phyloP scores from a whole-genome alignment of 2,329 filamentous ascomycete genomes.

The Aspergillus jensenii region DNA sequence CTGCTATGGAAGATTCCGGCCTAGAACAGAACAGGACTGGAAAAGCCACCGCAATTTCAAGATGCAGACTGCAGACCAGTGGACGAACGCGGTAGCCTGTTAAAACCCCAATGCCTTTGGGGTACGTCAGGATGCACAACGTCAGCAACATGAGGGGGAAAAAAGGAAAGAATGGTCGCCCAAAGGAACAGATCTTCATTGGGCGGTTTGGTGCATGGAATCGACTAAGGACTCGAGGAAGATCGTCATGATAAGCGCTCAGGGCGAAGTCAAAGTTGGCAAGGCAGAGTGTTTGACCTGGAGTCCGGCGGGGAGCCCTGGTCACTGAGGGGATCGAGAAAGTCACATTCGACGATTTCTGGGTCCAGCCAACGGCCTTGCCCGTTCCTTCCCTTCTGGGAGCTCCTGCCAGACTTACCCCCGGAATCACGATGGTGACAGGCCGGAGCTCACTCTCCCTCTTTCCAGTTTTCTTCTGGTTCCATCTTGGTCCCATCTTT shows the following conservation, averaged over 20 bases:
- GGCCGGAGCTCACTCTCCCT: background rate
- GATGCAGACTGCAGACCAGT: background rate
- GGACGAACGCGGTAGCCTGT: conserved; percentile 2
- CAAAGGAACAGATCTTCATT: conserved; percentile 9
- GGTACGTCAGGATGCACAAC: conserved; percentile 1
- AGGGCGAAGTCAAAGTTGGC: background rate
- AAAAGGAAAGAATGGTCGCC: background rate
- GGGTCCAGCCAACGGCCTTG: background rate
- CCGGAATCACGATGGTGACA: conserved; percentile 3
- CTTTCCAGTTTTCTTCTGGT: background rate
- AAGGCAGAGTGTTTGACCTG: background rate
- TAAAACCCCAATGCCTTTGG: background rate
- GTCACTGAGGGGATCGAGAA: background rate
- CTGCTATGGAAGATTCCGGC: conserved; percentile 20
- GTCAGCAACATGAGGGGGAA: background rate
- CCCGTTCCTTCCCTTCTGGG: conserved; percentile 13
- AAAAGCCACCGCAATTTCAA: conserved; percentile 15
- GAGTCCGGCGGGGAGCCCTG: background rate
- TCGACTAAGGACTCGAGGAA: background rate
- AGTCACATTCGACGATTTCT: background rate
- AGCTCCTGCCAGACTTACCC: conserved; percentile 1
- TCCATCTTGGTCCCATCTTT: background rate
- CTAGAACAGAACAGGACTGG: conserved; percentile 16
- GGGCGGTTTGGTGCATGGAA: background rate
- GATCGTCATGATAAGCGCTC: background rate